Conservation (phyloP, 768 basidiomycete genomes). For the Agaricus bisporus region DNA sequence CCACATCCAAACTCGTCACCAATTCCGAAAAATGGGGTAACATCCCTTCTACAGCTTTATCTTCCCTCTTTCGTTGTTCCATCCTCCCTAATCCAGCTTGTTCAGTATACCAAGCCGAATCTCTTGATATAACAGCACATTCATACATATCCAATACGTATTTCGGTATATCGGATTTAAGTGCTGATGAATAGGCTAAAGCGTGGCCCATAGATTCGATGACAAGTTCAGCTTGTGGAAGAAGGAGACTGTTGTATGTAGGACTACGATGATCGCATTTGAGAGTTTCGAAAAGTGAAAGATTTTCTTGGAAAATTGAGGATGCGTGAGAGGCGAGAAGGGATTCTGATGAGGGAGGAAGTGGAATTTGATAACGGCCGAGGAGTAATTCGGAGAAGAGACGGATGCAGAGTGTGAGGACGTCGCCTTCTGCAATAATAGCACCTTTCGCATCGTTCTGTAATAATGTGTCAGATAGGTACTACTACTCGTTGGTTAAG, state of each 20-base stretch:
- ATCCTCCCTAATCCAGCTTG: constrained; percentile 40
- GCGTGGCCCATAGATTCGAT: constrained; percentile 63
- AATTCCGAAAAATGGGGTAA: constrained; percentile 35
- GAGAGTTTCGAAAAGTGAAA: constrained; percentile 27
- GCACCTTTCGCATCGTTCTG: constrained; percentile 51
- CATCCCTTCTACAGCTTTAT: constrained; percentile 36
- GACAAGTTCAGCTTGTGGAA: constrained; percentile 47
- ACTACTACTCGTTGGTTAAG: constrained; percentile 4
- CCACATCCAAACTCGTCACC: constrained; percentile 39
- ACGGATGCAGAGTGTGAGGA: constrained; percentile 48
- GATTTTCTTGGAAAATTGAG: constrained; percentile 42
- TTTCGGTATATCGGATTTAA: constrained; percentile 35
- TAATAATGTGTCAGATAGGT: not conserved
- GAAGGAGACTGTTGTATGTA: constrained; percentile 44
- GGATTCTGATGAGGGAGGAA: constrained; percentile 45
- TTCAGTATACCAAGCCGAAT: constrained; percentile 58
- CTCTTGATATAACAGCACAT: constrained; percentile 43
- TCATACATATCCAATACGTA: constrained; percentile 53
- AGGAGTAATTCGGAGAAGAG: constrained; percentile 55
- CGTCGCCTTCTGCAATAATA: constrained; percentile 51
- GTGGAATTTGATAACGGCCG: constrained; percentile 41
- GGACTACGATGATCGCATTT: constrained; percentile 43
- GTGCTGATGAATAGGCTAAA: constrained; percentile 50
- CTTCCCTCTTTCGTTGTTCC: constrained; percentile 41
- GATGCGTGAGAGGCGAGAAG: constrained; percentile 46